Base-by-base conservation (phyloP, 768 basidiomycete genomes). In the Lactarius tabidus region DNA sequence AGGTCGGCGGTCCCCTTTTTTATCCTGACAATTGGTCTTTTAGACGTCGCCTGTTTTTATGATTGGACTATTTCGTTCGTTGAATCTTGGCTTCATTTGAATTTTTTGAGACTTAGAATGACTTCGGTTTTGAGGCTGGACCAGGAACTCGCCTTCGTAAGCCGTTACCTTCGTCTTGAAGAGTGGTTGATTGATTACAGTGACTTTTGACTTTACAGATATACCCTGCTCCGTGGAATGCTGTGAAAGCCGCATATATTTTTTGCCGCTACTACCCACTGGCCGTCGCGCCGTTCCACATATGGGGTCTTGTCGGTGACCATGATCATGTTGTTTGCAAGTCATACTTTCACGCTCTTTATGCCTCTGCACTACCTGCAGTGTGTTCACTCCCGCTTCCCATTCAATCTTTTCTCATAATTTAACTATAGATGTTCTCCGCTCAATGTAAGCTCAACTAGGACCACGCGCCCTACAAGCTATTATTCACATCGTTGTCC, bases 241-340 rank as follows among this genome's bases (percentile, higher is more conserved):
- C 33, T 1, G 57, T 58, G 48, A 68, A 68, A 26, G 28, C 33
- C 26, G 56, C 67, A 2, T 68, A 68, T n/a, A 17, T 67, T 36
- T 62, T 68, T 60, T 60, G 65, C 31, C 64, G 67, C 29, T 67
- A 68, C 31, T 68, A 59, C 33, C 59, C 64, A 17, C 48, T 68
- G 17, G 33, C 17, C 10, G 8, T 67, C 39, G 57, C 63, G 0
- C 65, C 67, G n/a, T 66, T 62, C 55, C 54, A 52, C 20, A 9
- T 67, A 23, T 68, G 65, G 66, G 67, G 59, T 6, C 33, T 55
- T 17, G 0, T 68, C 17, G 45, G 2, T 23, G 31, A 68, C 29
- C 67, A 68, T 4, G n/a, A 41, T 0, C 1, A 29, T 36, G 10
- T 10, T 3, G 55, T 60, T 18, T 68, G 67, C 55, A 7, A 17